Base-by-base conservation (phyloP, 73 alveolate species). In the Blepharisma japonicum region DNA sequence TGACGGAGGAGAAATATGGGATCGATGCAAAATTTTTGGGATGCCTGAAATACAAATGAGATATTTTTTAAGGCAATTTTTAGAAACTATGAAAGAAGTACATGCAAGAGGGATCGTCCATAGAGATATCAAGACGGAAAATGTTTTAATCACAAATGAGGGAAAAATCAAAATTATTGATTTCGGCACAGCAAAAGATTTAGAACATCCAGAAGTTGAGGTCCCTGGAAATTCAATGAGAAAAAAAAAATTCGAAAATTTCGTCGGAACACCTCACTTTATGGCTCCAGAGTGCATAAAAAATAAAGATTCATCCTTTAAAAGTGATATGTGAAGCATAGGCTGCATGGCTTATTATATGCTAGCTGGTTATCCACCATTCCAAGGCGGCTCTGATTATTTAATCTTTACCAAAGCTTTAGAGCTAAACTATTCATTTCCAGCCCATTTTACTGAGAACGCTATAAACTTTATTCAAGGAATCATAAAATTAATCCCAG, bases 231-330 rank as follows among this genome's bases (percentile, higher is more conserved):
- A 74, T 25, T 82, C 86, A 14, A 85, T 66, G 53, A 74, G 86
- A 38, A 81, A 85, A 54, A 53, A 71, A 45, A 27, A 32, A 23
- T 81, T 81, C 39, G 81, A 85, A 70, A 79, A 85, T 85, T 85
- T 85, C 80, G 86, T 85, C 20, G 89, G 92, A 48, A 85, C 92
- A 21, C 92, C 92, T 42, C 51, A 85, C 38, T 85, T 82, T 81
- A 85, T 85, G 92, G 88, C 92, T 71, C 92, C 89, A 39, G 89
- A 85, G 45, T 85, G 92, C 68, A 82, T 85, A 38, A 85, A 82
- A 68, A 82, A 85, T 81, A 85, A 66, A 71, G 85, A 76, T 27
- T 81, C 89, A 5, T 68, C 51, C 27, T 71, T 27, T 50, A 81
- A 82, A 50, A 67, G 85, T 48, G 92, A 85, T 82, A 71, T 85